These are phyloP conservation scores for Tricholoma furcatifolium DNA, from an alignment of 768 basidiomycete genomes.

Conservation along the genomic window DNA sequence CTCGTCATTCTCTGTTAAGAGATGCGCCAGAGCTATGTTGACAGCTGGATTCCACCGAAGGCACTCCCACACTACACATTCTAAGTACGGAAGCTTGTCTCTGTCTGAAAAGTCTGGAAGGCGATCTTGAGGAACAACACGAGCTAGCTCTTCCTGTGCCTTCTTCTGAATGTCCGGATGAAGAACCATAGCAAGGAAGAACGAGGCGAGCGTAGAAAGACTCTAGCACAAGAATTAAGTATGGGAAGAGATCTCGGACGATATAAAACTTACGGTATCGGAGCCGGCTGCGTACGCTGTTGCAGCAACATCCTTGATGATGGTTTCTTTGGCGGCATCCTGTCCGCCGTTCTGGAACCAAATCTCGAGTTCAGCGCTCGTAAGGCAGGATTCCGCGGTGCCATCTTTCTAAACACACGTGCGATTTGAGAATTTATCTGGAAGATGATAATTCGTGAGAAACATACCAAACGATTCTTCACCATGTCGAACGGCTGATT, in stretches of 20 bases:
- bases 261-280: constrained; percentile 6
- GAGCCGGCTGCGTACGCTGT: constrained; percentile 12
- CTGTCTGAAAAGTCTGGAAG: constrained; percentile 39
- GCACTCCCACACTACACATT: constrained; percentile 35
- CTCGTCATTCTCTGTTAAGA: constrained; percentile 10
- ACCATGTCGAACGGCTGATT: constrained; percentile 28
- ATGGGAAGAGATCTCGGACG: neutral
- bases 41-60: constrained; percentile 30
- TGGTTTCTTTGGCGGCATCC: constrained; percentile 6
- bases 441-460: neutral
- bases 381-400: neutral
- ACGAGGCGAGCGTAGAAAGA: constrained; percentile 30
- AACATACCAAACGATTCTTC: constrained; percentile 6
- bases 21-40: constrained; percentile 8
- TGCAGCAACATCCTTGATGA: constrained; percentile 10
- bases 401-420: neutral
- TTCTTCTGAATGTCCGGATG: constrained; percentile 35
- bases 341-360: neutral
- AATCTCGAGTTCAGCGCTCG: neutral
- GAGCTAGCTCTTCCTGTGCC: constrained; percentile 39
- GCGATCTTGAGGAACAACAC: constrained; percentile 32
- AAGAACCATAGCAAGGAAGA: constrained; percentile 37
- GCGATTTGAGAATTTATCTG: neutral
- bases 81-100: constrained; percentile 34
- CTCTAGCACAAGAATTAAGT: constrained; percentile 22